Evolutionary conservation across 345 rosid species (phyloP).

Genomic region (Carallia brachiata): DNA sequence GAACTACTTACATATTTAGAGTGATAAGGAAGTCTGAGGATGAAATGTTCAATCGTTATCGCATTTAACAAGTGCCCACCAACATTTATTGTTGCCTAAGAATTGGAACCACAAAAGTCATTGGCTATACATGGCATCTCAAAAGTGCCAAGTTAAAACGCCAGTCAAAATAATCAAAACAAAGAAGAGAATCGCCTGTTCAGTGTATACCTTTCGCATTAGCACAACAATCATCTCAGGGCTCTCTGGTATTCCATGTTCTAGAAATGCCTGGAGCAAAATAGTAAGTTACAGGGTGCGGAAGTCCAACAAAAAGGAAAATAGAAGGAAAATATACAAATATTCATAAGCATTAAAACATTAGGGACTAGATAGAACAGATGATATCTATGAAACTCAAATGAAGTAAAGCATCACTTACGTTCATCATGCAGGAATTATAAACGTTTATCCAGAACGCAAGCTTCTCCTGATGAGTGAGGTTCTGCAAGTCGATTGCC

Average conservation of each 20-base stretch:
- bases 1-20: conserved; percentile 56
- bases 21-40: conserved; percentile 71
- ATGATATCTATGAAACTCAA: neutral
- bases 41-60: conserved; percentile 77
- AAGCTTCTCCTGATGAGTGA: conserved; percentile 80
- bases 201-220: conserved; percentile 59
- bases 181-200: neutral
- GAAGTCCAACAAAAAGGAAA: neutral
- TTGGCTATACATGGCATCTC: neutral
- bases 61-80: conserved; percentile 69
- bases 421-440: conserved; percentile 93
- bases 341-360: neutral
- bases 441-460: conserved; percentile 94
- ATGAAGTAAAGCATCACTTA: conserved; percentile 25
- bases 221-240: conserved; percentile 57
- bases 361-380: neutral
- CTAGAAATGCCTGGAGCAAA: conserved; percentile 61
- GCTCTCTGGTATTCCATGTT: conserved; percentile 68
- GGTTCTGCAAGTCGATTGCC: conserved; percentile 49
- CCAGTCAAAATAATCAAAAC: neutral
- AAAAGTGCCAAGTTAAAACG: too few species aligned
- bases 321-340: neutral
- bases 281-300: neutral
- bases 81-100: conserved; percentile 70
- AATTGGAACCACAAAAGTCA: neutral